These are phyloP conservation scores for Trichophyton simii DNA, from an alignment of 2,329 filamentous ascomycete genomes.

Conservation along the genomic window DNA sequence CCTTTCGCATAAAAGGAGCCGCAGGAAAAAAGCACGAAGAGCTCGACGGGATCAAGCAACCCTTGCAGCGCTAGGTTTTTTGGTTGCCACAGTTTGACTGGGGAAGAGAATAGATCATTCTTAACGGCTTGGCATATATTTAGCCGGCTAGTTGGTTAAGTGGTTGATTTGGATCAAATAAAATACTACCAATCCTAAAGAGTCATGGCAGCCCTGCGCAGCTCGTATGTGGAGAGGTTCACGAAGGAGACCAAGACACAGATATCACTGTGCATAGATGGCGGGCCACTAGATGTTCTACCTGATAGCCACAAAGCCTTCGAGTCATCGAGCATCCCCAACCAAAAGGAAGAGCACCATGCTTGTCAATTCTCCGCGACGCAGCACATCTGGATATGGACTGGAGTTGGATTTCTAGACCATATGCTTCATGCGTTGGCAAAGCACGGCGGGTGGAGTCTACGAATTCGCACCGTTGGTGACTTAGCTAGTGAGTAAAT, in stretches of 20 bases:
- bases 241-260: conserved; percentile 98
- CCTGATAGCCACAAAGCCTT: conserved; percentile 18
- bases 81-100: background rate
- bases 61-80: background rate
- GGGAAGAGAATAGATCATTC: background rate
- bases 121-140: background rate
- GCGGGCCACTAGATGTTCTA: conserved; percentile 46
- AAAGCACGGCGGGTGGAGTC: conserved; percentile 90
- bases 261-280: conserved; percentile 83
- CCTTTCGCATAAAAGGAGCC: background rate
- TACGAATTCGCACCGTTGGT: conserved; percentile 69
- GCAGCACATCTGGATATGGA: conserved; percentile 77
- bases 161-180: background rate
- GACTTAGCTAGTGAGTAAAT: conserved; percentile 69
- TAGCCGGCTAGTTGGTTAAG: background rate
- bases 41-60: background rate
- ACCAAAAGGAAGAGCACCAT: conserved; percentile 46
- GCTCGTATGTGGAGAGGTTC: conserved; percentile 67
- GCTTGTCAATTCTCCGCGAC: conserved; percentile 73
- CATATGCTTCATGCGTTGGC: conserved; percentile 97
- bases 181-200: background rate
- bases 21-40: background rate
- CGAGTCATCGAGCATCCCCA: conserved; percentile 36
- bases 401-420: conserved; percentile 93
- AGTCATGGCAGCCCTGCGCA: conserved; percentile 37